A percentile compares a stretch with the other conserved stretches of the same genome.
These are phyloP conservation scores for Xylariomycetidae sp. DNA, from an alignment of 2,329 filamentous ascomycete genomes.

Conservation along the genomic window DNA sequence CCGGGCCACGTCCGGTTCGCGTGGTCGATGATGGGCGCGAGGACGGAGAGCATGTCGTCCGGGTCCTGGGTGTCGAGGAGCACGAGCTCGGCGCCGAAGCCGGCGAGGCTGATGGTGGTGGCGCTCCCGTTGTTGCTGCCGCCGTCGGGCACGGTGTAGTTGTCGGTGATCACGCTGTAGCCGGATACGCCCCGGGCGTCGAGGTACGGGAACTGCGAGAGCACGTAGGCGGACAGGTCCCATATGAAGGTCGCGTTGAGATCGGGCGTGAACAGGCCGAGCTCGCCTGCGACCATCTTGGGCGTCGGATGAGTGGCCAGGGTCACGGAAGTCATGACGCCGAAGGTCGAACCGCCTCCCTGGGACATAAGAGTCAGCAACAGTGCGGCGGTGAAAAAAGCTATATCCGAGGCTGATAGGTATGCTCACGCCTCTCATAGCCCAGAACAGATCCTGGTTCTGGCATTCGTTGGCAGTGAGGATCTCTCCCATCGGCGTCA, in stretches of 20 bases:
- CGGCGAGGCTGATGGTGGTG: slow-evolving; percentile 16
- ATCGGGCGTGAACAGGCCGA: slow-evolving; percentile 25
- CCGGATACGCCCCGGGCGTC: slow-evolving; percentile 47
- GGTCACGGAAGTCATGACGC: slow-evolving; percentile 54
- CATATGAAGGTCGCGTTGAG: slow-evolving; percentile 34
- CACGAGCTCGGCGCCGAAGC: slow-evolving; percentile 29
- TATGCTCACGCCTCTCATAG: slow-evolving; percentile 48
- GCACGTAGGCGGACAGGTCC: slow-evolving; percentile 41
- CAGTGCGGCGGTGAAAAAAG: too few relatives aligned
- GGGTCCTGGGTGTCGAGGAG: slow-evolving; percentile 32
- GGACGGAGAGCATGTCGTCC: slow-evolving; percentile 20
- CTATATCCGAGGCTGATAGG: too few relatives aligned
- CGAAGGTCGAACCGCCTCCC: slow-evolving; percentile 59
- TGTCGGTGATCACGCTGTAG: slow-evolving; percentile 38
- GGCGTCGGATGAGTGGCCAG: slow-evolving; percentile 43
- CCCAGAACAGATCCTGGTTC: slow-evolving; percentile 60
- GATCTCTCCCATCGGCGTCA: slow-evolving; percentile 47
- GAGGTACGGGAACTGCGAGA: slow-evolving; percentile 41
- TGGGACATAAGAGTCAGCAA: too few relatives aligned
- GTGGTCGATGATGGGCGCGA: slow-evolving; percentile 32
- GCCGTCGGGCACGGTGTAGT: slow-evolving; percentile 13
- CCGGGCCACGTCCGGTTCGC: slow-evolving; percentile 34
- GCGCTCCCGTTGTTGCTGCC: too few relatives aligned
- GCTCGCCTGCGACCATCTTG: slow-evolving; percentile 16
- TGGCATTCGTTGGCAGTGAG: slow-evolving; percentile 47